These are phyloP conservation scores for Yarrowia divulgata DNA, from an alignment of 805 yeast genomes.

Conservation along the genomic window DNA sequence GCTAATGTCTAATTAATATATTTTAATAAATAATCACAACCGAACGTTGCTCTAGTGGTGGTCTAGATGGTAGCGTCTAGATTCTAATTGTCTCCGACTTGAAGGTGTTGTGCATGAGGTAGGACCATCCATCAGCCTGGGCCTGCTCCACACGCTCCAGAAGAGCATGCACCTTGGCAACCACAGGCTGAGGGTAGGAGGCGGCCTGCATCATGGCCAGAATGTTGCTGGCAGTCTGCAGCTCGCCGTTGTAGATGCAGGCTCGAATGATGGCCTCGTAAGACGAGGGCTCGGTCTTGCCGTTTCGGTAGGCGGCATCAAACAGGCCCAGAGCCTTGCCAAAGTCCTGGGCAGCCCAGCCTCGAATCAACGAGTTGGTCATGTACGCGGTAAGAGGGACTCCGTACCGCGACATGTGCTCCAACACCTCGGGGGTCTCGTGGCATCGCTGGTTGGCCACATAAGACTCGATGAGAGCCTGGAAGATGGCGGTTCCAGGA, in stretches of 20 bases:
- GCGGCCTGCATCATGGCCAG: slow-evolving; percentile 44
- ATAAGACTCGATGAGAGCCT: slow-evolving; percentile 53
- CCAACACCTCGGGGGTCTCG: slow-evolving; percentile 48
- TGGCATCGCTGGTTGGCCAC: slow-evolving; percentile 49
- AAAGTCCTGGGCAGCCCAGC: slow-evolving; percentile 50
- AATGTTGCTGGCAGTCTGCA: slow-evolving; percentile 44
- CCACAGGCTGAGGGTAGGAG: slow-evolving; percentile 49
- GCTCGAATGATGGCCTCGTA: slow-evolving; percentile 51
- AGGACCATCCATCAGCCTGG: slow-evolving; percentile 16
- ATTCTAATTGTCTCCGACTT: slow-evolving; percentile 35
- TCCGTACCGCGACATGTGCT: slow-evolving; percentile 49
- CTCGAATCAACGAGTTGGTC: slow-evolving; percentile 50
- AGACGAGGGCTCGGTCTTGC: slow-evolving; percentile 50
- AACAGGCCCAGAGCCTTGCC: slow-evolving; percentile 47
- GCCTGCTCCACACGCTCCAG: slow-evolving; percentile 17
- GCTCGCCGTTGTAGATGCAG: slow-evolving; percentile 45
- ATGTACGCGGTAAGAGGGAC: slow-evolving; percentile 50
- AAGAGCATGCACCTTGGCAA: slow-evolving; percentile 44
- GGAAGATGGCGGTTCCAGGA: slow-evolving; percentile 53
- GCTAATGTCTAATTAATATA: slow-evolving; percentile 20
- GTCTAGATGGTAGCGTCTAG: slow-evolving; percentile 5
- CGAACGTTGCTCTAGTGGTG: slow-evolving; percentile 27
- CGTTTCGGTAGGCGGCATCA: slow-evolving; percentile 44
- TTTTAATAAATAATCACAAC: slow-evolving; percentile 36
- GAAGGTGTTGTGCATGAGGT: slow-evolving; percentile 38